Evolutionary conservation across 1,284 basidiomycete species (phyloP).

Genomic region (Microbotryomycetes sp.): DNA sequence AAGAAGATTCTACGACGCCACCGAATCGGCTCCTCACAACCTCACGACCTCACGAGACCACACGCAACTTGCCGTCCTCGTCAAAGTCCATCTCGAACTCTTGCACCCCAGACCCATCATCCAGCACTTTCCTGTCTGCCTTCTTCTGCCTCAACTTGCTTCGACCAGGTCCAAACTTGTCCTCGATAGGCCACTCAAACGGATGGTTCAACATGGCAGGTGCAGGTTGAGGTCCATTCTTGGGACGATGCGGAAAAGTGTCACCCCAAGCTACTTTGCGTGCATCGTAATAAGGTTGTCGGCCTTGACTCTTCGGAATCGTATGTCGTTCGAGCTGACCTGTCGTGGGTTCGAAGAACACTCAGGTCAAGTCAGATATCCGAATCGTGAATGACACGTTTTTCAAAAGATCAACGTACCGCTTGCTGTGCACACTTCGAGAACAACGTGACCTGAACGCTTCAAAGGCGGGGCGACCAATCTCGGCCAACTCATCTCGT

Average conservation of each 20-base stretch:
- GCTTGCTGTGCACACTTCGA: constrained; percentile 79
- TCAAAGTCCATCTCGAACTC: not conserved
- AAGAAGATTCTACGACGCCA: too few relatives aligned
- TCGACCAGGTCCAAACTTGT: constrained; percentile 23
- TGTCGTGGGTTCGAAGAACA: constrained; percentile 40
- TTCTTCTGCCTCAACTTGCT: constrained; percentile 13
- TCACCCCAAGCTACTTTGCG: constrained; percentile 92
- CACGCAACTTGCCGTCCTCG: not conserved
- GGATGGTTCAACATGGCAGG: not conserved
- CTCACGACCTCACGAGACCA: too few relatives aligned
- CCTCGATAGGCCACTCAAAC: not conserved
- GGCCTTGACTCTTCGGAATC: constrained; percentile 84
- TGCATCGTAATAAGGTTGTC: constrained; percentile 90
- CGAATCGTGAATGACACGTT: not conserved
- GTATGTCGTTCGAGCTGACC: constrained; percentile 86
- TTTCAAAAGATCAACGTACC: constrained; percentile 52
- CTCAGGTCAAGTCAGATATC: constrained; percentile 10
- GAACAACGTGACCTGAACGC: constrained; percentile 82
- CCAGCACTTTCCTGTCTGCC: constrained; percentile 9
- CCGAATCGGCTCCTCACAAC: too few relatives aligned
- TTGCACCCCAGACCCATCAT: constrained; percentile 3
- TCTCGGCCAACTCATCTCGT: constrained; percentile 64
- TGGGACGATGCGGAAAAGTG: constrained; percentile 68
- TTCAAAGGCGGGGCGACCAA: constrained; percentile 86
- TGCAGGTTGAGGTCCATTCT: constrained; percentile 23